phyloP scores from a whole-genome alignment of 2,329 filamentous ascomycete genomes.

The Xylariaceae sp. region DNA sequence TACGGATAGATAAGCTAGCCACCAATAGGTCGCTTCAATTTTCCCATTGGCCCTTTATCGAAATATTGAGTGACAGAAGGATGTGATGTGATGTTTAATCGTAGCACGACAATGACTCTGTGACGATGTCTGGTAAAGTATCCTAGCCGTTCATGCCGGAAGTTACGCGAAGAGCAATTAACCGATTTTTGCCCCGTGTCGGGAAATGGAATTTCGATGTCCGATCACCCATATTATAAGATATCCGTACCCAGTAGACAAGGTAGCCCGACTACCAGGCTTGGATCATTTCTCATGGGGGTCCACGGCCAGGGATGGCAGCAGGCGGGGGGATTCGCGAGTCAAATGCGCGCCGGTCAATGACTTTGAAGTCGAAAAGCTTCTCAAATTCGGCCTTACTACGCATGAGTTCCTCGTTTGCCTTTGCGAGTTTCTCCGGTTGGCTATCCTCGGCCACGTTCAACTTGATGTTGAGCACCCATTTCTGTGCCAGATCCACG shows the following conservation, averaged over 20 bases:
- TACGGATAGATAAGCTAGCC: not conserved
- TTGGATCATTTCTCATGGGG: slow-evolving; percentile 2
- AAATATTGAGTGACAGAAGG: not conserved
- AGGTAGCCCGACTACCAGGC: not conserved
- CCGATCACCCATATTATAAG: not conserved
- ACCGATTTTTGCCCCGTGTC: not conserved
- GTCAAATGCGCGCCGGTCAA: slow-evolving; percentile 48
- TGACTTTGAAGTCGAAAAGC: slow-evolving; percentile 78
- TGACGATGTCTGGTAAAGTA: not conserved
- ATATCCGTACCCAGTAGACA: not conserved
- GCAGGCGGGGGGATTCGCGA: slow-evolving; percentile 29
- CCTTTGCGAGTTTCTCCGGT: slow-evolving; percentile 54
- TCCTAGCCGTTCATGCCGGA: not conserved
- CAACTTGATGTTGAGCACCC: slow-evolving; percentile 53
- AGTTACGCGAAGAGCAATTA: not conserved
- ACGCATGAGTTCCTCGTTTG: slow-evolving; percentile 47
- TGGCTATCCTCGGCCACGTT: slow-evolving; percentile 54
- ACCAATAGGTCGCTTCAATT: not conserved
- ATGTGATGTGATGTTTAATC: not conserved
- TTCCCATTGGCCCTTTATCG: not conserved
- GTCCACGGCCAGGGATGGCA: slow-evolving; percentile 14
- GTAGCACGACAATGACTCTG: not conserved
- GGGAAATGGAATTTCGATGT: not conserved
- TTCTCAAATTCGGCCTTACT: slow-evolving; percentile 67
- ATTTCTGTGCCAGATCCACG: slow-evolving; percentile 48